Base-by-base conservation (phyloP, 2,329 filamentous ascomycete genomes). In the Colletotrichum sp. region DNA sequence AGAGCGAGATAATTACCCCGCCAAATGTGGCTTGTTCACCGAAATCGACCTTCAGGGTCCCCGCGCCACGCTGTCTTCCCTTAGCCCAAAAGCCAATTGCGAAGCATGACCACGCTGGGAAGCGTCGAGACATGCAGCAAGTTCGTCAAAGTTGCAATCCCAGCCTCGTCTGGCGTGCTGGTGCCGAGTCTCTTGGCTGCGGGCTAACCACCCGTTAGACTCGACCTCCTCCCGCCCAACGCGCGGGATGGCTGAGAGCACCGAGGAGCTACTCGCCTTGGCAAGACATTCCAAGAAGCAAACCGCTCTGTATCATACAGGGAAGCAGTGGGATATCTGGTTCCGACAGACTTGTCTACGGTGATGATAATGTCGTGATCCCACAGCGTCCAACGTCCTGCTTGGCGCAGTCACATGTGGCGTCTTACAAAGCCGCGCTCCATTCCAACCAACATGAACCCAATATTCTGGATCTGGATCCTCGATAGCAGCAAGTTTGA, bases 131-230 rank as follows among this genome's bases (percentile, higher is more conserved):
- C 54, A 65, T 61, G 69, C 69, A 71, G 69, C 5, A 21, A 24
- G 33, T 34, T 57, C n/a, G 34, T 63, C 65, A n/a, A 71, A 73
- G 72, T 73, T 73, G 72, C 68, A 71, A 73, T 73, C 29, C 43
- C 72, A 51, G 68, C 72, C 68, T 66, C 67, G 33, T 73, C 72
- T 73, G 72, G 72, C 72, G 68, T 73, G 72, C 72, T 73, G 62
- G 72, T 29, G 62, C 72, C 72, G 27, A 73, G 72, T 47, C 57
- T 73, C 72, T 73, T 73, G 72, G 72, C 72, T 43, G n/a, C 62
- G 68, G 62, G 21, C 71, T 58, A 63, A 47, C n/a, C 34, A 71
- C 5, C 57, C 55, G 62, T 71, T 62, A 1, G 63, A 66, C 33
- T 66, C 29, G 15, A 66, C 55, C 24, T 62, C 27, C 29, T 27